phyloP scores from a whole-genome alignment of 2,329 filamentous ascomycete genomes.

The Aureobasidium sp. region DNA sequence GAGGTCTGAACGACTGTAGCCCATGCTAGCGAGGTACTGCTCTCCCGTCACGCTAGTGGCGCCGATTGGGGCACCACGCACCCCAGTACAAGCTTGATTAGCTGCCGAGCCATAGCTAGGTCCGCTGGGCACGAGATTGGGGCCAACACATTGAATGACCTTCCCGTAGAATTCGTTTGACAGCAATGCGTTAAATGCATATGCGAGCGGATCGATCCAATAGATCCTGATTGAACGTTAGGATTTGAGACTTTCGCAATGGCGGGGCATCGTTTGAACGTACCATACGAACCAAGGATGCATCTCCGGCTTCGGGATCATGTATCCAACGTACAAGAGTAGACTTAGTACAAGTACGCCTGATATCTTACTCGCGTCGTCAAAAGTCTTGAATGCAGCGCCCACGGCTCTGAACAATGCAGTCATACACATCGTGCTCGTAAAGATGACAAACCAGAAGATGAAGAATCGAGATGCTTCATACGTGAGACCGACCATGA shows the following conservation, averaged over 20 bases:
- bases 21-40: slow-evolving; percentile 62
- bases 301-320: slow-evolving; percentile 39
- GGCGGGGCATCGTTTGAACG: too few species aligned
- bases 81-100: too few species aligned
- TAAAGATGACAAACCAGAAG: slow-evolving; percentile 44
- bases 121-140: slow-evolving; percentile 56
- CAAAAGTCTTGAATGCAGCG: slow-evolving; percentile 33
- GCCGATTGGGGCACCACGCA: slow-evolving; percentile 31
- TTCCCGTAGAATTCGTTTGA: slow-evolving; percentile 72
- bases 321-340: slow-evolving; percentile 29
- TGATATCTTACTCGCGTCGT: neutral
- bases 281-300: slow-evolving; percentile 38
- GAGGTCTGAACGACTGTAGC: slow-evolving; percentile 56
- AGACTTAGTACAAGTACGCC: neutral
- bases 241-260: too few species aligned
- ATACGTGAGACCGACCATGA: slow-evolving; percentile 61
- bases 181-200: slow-evolving; percentile 54
- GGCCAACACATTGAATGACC: slow-evolving; percentile 57
- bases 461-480: slow-evolving; percentile 70
- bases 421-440: slow-evolving; percentile 28
- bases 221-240: neutral
- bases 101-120: slow-evolving; percentile 44
- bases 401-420: slow-evolving; percentile 24
- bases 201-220: neutral
- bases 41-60: slow-evolving; percentile 54